Percentiles rank a stretch among this genome's conserved stretches.
phyloP scores from a whole-genome alignment of 2,329 filamentous ascomycete species.

The Aspergillus versicolor region DNA sequence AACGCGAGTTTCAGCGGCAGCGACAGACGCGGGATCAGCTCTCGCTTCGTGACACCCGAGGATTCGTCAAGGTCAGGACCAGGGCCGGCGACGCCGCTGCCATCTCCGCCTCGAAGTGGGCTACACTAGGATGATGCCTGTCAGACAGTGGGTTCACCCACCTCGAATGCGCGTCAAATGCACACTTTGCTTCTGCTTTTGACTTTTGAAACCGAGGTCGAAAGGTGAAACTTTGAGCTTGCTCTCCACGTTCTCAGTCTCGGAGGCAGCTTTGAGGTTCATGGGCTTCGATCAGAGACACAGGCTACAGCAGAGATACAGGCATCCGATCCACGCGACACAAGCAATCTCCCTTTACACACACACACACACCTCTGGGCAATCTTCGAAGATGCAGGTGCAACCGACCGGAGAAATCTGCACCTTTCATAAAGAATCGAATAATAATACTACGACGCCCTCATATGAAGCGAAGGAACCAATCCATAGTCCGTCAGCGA shows the following conservation, averaged over 20 bases:
- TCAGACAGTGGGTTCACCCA: background rate
- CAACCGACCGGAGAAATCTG: background rate
- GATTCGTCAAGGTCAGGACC: background rate
- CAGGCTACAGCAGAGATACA: background rate
- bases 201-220: background rate
- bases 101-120: background rate
- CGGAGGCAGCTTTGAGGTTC: background rate
- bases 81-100: background rate
- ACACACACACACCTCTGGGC: too few relatives aligned
- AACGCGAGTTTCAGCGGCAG: background rate
- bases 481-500: background rate
- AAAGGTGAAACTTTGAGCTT: background rate
- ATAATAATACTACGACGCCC: too few relatives aligned
- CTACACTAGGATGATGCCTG: background rate
- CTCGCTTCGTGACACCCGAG: background rate
- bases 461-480: background rate
- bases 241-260: background rate
- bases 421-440: background rate
- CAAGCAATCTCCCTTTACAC: background rate
- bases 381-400: background rate
- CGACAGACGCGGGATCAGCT: background rate
- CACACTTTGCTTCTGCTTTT: too few relatives aligned
- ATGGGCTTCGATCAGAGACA: background rate
- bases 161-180: background rate
- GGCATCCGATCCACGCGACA: slow-evolving; percentile 1